Conservation (phyloP, 2,329 filamentous ascomycete species). For the Fusarium sp. region DNA sequence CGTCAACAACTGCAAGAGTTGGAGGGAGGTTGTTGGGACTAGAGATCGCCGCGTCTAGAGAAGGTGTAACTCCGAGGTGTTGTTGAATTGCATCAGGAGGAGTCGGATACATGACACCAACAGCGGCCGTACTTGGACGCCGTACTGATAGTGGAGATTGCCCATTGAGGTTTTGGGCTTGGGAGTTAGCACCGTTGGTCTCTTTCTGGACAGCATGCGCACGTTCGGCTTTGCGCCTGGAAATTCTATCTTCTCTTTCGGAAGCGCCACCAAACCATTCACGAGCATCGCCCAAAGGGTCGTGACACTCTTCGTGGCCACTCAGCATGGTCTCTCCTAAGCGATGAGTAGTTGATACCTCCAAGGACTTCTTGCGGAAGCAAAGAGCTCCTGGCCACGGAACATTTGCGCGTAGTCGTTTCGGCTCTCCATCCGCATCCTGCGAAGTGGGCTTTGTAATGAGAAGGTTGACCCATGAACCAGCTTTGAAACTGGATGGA, state of each 20-base stretch:
- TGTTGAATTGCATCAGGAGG: conserved; percentile 74
- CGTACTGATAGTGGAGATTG: conserved; percentile 65
- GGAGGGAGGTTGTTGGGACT: conserved; percentile 63
- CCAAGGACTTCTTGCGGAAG: conserved; percentile 61
- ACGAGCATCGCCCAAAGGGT: conserved; percentile 61
- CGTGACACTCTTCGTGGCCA: conserved; percentile 57
- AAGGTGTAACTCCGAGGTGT: conserved; percentile 63
- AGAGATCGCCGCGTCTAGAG: conserved; percentile 65
- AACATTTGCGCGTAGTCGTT: conserved; percentile 56
- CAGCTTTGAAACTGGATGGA: conserved; percentile 55
- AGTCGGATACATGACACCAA: conserved; percentile 75
- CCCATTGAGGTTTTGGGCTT: conserved; percentile 57
- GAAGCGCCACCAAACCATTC: conserved; percentile 59
- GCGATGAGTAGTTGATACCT: conserved; percentile 53
- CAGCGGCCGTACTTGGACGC: conserved; percentile 59
- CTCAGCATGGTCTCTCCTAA: conserved; percentile 54
- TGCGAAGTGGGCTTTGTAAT: conserved; percentile 58
- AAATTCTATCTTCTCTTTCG: conserved; percentile 61
- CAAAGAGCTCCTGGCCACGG: conserved; percentile 67
- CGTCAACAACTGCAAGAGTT: conserved; percentile 47
- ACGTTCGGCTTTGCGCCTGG: conserved; percentile 63
- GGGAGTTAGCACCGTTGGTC: conserved; percentile 55
- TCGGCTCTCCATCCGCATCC: conserved; percentile 57
- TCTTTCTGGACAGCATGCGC: conserved; percentile 57
- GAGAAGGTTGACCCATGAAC: conserved; percentile 64